phyloP scores from a whole-genome alignment of 2,329 filamentous ascomycete species.

The Apiospora marii region DNA sequence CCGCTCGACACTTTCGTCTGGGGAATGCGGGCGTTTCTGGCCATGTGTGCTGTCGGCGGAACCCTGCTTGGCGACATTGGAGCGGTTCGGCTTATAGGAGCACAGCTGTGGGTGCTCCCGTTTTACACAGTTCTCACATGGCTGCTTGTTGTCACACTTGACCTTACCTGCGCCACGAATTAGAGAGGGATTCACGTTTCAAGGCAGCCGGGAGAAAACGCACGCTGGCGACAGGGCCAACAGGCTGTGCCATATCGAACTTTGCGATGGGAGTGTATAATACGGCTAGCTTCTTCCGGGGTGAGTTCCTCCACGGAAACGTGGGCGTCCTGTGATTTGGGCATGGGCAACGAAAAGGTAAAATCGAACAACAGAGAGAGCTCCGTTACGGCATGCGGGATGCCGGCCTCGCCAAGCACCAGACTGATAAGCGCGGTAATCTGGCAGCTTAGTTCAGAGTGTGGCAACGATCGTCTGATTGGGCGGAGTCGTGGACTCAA shows the following conservation, averaged over 20 bases:
- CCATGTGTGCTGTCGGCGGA: constrained; percentile 39
- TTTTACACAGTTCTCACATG: constrained; percentile 74
- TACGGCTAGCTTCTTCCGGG: constrained; percentile 71
- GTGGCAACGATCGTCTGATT: constrained; percentile 19
- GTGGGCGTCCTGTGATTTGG: constrained; percentile 41
- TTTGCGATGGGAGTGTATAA: constrained; percentile 74
- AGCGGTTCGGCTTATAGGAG: constrained; percentile 70
- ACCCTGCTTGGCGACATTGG: constrained; percentile 45
- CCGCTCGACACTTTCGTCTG: constrained; percentile 47
- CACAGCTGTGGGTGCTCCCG: constrained; percentile 70
- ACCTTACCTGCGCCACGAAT: constrained; percentile 54
- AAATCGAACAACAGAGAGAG: not conserved
- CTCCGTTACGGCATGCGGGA: constrained; percentile 17
- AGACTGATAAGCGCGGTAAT: not conserved
- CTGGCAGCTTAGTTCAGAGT: constrained; percentile 12
- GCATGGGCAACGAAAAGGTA: constrained; percentile 35
- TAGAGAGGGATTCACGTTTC: not conserved
- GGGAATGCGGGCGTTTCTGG: constrained; percentile 53
- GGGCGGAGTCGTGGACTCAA: constrained; percentile 18
- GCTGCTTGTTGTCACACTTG: constrained; percentile 74
- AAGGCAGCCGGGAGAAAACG: not conserved
- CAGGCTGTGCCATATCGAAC: constrained; percentile 74
- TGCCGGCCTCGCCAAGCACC: constrained; percentile 17
- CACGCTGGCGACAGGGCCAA: constrained; percentile 71
- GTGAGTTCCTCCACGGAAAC: constrained; percentile 64